phyloP scores from a whole-genome alignment of 345 rosid genomes.

The Trapa incisa region DNA sequence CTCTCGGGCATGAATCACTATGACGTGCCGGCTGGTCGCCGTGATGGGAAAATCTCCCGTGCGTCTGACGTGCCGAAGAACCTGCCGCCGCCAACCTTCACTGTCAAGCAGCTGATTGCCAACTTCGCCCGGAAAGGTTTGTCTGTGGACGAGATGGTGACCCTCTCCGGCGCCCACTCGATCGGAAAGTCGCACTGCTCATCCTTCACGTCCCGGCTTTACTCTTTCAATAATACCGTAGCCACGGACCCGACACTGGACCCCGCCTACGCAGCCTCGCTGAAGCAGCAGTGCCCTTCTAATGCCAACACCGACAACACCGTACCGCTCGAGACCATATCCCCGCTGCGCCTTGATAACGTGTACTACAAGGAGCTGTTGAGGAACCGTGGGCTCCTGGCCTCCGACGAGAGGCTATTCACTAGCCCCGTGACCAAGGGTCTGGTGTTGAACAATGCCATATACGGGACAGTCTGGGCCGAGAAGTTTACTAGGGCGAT shows the following conservation, averaged over 20 bases:
- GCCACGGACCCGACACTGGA: constrained; percentile 18
- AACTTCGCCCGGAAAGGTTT: constrained; percentile 8
- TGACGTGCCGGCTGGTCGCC: constrained; percentile 26
- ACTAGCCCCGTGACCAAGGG: constrained; percentile 12
- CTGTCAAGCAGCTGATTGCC: constrained; percentile 5
- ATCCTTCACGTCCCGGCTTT: constrained; percentile 23
- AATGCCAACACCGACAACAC: constrained; percentile 4
- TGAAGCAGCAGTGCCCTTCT: constrained; percentile 30
- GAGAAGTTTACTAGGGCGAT: constrained; percentile 27
- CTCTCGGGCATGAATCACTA: constrained; percentile 16
- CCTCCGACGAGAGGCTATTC: constrained; percentile 31
- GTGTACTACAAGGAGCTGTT: constrained; percentile 22
- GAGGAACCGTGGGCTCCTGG: constrained; percentile 20
- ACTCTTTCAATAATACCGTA: background rate
- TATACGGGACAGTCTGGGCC: constrained; percentile 17
- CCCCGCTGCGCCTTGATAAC: constrained; percentile 24
- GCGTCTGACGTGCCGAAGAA: constrained; percentile 12
- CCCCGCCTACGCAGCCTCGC: constrained; percentile 23
- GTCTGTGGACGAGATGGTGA: constrained; percentile 13
- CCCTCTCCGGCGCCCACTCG: constrained; percentile 14
- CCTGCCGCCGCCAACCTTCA: constrained; percentile 18
- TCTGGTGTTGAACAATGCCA: constrained; percentile 19
- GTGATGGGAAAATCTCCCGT: constrained; percentile 27
- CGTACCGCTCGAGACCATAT: constrained; percentile 12
- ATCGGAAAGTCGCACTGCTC: constrained; percentile 26